A percentile compares a stretch with the other conserved stretches of the same genome.
Conservation (phyloP, 495 filamentous ascomycete genomes). For the Evernia prunastri region DNA sequence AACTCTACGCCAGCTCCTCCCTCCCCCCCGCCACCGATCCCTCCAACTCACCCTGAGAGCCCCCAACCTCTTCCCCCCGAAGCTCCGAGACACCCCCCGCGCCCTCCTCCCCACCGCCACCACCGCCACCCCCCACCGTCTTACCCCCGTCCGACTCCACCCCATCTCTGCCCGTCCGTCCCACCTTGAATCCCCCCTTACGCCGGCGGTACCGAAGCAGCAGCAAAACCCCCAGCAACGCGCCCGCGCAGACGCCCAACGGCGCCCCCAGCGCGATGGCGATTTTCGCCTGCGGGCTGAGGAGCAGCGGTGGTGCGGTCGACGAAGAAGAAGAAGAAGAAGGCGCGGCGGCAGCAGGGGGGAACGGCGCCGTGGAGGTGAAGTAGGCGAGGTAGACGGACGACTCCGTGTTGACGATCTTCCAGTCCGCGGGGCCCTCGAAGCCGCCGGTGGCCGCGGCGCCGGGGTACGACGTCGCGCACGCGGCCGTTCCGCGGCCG, state of each 20-base stretch:
- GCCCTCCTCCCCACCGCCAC: too few relatives aligned
- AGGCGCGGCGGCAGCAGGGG: background rate
- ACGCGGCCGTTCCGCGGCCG: background rate
- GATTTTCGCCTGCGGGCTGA: background rate
- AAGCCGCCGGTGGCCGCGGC: background rate
- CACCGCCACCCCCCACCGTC: background rate
- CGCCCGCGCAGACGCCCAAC: background rate
- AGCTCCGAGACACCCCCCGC: background rate
- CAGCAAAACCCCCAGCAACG: background rate
- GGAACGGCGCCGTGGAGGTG: background rate
- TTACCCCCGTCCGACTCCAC: background rate
- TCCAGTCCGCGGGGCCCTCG: background rate
- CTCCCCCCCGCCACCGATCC: background rate
- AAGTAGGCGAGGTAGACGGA: conserved; percentile 1
- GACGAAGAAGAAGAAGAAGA: background rate
- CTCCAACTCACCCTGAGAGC: background rate
- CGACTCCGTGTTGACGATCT: background rate
- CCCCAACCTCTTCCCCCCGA: background rate
- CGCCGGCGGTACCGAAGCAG: background rate
- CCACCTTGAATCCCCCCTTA: background rate
- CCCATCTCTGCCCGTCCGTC: background rate
- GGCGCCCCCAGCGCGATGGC: background rate
- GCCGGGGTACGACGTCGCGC: background rate
- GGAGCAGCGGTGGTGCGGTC: background rate
- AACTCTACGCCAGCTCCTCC: background rate